Base-by-base conservation (phyloP, 2,329 filamentous ascomycete species). In the Diaporthe vaccinii region DNA sequence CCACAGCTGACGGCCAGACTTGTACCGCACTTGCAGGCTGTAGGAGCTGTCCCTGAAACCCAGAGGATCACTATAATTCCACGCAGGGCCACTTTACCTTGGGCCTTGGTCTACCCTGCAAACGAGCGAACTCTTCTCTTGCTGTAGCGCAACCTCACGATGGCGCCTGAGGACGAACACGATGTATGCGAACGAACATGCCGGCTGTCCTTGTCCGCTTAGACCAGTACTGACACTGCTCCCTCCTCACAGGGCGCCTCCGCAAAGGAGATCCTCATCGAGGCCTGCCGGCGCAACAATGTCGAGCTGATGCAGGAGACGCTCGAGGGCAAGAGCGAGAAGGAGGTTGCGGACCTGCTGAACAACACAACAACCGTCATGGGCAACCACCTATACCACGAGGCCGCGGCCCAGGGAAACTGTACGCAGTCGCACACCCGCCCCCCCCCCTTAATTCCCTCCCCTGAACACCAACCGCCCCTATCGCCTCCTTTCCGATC, bases 281-380 rank as follows among this genome's bases (percentile, higher is more conserved):
- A 98, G 87, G 95, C 97, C 80, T 98, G 94, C 86, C 95, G 96
- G 77, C 91, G 95, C 82, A 96, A 98, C 89, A 98, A 98, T 86
- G 92, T 92, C 79, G 93, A 96, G 72, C 91, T 98, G 76, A 91
- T 98, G 74, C 86, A 90, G 80, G 93, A 97, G 80, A 90, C 96
- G 74, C 89, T 98, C 79, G 85, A 89, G 57, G 86, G 86, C 78
- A 90, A 90, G 78, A 85, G 86, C 75, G 91, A 93, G 73, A 89
- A 91, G 75, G 89, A 94, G 80, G 91, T 95, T 76, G 92, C 95
- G 46, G 84, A 90, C 69, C 92, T 98, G 78, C 91, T 99, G 83
- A 99, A 99, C 87, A 90, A 91, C 65, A 94, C 96, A 69, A 94
- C 91, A 61, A 95, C 97, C 80, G 92, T 95, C 15, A 89, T 98